These are phyloP conservation scores for Saccharomycopsis sp. DNA, from an alignment of 805 yeast species.

Conservation along the genomic window DNA sequence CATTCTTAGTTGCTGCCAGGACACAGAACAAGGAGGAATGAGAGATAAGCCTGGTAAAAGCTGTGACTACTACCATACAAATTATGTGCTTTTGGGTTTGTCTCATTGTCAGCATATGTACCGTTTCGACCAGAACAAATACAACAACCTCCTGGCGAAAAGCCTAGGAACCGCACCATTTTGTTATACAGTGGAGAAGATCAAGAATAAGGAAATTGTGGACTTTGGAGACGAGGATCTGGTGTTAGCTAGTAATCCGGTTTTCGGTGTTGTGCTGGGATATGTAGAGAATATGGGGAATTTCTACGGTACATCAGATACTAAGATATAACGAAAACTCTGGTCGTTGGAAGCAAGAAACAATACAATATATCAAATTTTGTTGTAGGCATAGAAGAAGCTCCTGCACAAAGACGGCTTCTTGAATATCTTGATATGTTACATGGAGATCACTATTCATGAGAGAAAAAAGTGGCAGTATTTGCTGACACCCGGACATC, in stretches of 20 bases:
- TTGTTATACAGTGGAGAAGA: slow-evolving; percentile 25
- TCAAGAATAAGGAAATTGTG: slow-evolving; percentile 17
- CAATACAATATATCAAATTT: too few species aligned
- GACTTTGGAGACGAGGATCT: slow-evolving; percentile 12
- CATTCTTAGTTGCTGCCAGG: slow-evolving; percentile 71
- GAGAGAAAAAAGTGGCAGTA: too few species aligned
- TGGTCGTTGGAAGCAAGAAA: not conserved
- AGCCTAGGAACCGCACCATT: slow-evolving; percentile 26
- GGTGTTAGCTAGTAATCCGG: slow-evolving; percentile 10
- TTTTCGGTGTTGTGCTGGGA: slow-evolving; percentile 12
- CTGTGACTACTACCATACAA: slow-evolving; percentile 87
- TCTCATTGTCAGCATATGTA: slow-evolving; percentile 45
- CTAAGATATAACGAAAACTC: not conserved
- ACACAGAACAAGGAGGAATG: slow-evolving; percentile 54
- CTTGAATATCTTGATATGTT: too few species aligned
- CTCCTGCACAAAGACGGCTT: too few species aligned
- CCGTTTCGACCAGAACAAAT: slow-evolving; percentile 21
- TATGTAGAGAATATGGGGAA: slow-evolving; percentile 7
- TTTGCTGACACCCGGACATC: too few species aligned
- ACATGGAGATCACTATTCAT: not conserved
- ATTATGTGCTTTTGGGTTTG: slow-evolving; percentile 73
- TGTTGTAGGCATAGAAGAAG: too few species aligned
- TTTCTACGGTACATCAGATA: too few species aligned
- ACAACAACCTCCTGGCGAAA: not conserved
- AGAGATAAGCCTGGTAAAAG: slow-evolving; percentile 77